Evolutionary conservation across 129 eudicot genomes (phyloP), one percentile per base, ranked within the genome.

Genomic region (Saposhnikovia divaricata): DNA sequence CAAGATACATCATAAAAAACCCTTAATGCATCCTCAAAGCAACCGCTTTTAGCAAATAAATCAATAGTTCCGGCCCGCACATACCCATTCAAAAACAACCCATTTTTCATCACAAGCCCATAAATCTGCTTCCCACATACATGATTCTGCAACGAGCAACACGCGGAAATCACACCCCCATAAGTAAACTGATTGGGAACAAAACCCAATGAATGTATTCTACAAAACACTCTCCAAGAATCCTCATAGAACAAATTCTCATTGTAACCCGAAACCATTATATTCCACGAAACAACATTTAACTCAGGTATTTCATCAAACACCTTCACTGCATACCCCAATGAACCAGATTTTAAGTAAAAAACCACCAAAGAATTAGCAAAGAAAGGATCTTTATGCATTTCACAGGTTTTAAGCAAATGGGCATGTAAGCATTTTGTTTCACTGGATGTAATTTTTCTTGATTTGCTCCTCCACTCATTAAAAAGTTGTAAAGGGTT

Each of bases 231-330:
- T n/a, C n/a, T n/a, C n/a, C n/a, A n/a, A n/a, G n/a, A n/a, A n/a
- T n/a, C n/a, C n/a, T n/a, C n/a, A 91, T 55, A 88, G 82, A 70
- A 79, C 2, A n/a, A 65, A 50, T 77, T 87, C 82, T 80, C 81
- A 84, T 90, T 91, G 55, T 87, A 84, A 18, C 89, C 90, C 15
- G 91, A 81, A 59, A 93, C 81, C 82, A 91, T 51, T 39, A 87
- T 82, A 82, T 93, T 93, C 98, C 97, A 93, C 37, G 96, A 88
- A 75, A 77, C 83, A 57, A 51, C 72, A 79, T 88, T 85, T 82
- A 80, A 85, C 2, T 78, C 37, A 27, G 96, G 89, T 66, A 90
- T 89, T 88, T 79, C 70, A 8, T 90, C 97, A 75, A 93, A 91
- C 93, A 93, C 6, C 77, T 79, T 80, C 69, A 76, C 77, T 82